A percentile compares a stretch with the other conserved stretches of the same genome.
Conservation (phyloP, 345 rosid genomes). For the Eucalyptus pauciflora region DNA sequence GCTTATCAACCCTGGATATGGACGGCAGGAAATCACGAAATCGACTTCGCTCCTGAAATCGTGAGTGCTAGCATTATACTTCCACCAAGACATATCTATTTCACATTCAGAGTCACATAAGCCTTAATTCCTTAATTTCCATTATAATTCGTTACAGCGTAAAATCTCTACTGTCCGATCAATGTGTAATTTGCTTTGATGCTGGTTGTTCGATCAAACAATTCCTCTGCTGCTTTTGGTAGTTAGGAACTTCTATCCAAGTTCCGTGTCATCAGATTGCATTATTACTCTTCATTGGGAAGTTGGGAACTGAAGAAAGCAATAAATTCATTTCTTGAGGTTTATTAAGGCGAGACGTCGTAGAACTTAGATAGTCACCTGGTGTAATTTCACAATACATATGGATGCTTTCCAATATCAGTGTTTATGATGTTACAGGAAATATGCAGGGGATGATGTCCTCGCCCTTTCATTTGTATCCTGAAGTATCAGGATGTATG, state of each 20-base stretch:
- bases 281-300: neutral
- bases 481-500: neutral
- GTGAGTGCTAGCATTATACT: slow-evolving; percentile 1
- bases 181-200: neutral
- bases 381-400: neutral
- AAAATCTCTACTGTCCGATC: neutral
- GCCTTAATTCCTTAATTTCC: neutral
- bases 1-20: slow-evolving; percentile 42
- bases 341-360: neutral
- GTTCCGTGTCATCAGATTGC: neutral
- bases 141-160: neutral
- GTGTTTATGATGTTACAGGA: neutral
- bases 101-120: neutral
- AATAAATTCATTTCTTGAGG: neutral
- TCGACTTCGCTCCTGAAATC: slow-evolving; percentile 10
- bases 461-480: neutral
- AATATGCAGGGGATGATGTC: neutral
- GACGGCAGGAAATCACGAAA: slow-evolving; percentile 36
- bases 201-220: neutral
- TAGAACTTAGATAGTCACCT: neutral
- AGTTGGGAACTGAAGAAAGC: neutral
- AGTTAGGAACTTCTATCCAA: neutral
- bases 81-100: neutral
- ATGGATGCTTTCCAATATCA: neutral
- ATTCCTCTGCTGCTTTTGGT: neutral